phyloP scores from a whole-genome alignment of 1,139 yeast genomes.

The Kazachstania sp. region DNA sequence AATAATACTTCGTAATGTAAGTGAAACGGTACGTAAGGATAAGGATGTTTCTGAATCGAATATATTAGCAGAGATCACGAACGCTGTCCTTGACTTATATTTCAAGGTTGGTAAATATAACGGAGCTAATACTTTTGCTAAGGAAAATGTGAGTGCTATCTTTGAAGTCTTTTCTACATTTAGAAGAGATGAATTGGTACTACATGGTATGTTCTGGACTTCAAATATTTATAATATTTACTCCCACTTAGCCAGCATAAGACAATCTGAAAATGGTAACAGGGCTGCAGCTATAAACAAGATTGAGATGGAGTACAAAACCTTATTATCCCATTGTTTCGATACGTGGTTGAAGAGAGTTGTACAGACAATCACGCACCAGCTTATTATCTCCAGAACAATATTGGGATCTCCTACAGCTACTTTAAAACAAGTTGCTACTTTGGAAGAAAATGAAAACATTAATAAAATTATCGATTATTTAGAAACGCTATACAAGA shows the following conservation, averaged over 20 bases:
- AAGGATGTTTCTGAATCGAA: conserved; percentile 93
- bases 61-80: conserved; percentile 51
- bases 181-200: conserved; percentile 75
- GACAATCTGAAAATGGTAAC: conserved; percentile 50
- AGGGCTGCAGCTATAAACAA: conserved; percentile 42
- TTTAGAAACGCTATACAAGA: not conserved
- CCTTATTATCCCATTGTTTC: conserved; percentile 40
- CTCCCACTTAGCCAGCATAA: conserved; percentile 53
- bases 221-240: conserved; percentile 90
- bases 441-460: not conserved
- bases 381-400: conserved; percentile 77
- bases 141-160: conserved; percentile 38
- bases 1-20: conserved; percentile 45
- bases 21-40: conserved; percentile 56
- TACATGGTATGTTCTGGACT: conserved; percentile 94
- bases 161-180: conserved; percentile 62
- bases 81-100: conserved; percentile 71
- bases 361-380: conserved; percentile 5
- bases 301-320: conserved; percentile 60
- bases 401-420: conserved; percentile 72
- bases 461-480: not conserved
- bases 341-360: conserved; percentile 96
- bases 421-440: not conserved
- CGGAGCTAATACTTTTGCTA: conserved; percentile 2
- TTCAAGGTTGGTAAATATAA: conserved; percentile 3